Conservation (phyloP, 2,329 filamentous ascomycete genomes). For the Colletotrichum incanum region DNA sequence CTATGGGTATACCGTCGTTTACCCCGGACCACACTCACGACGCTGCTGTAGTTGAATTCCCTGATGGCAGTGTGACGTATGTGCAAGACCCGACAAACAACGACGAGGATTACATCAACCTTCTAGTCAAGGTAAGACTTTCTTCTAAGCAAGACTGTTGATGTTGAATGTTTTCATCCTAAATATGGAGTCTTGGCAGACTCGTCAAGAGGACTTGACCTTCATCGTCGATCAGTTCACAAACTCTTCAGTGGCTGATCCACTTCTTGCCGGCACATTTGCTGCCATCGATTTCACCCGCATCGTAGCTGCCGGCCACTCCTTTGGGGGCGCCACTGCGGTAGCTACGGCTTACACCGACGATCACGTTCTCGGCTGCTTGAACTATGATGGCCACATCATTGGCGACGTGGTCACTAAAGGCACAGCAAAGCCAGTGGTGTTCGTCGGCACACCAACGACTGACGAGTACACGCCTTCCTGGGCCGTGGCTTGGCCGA, state of each 20-base stretch:
- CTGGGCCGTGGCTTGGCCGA: not conserved
- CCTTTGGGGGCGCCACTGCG: constrained; percentile 56
- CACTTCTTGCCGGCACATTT: not conserved
- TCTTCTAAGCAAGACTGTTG: too few relatives aligned
- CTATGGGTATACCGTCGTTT: too few relatives aligned
- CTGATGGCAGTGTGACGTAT: too few relatives aligned
- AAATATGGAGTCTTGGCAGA: constrained; percentile 38
- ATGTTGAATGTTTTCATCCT: too few relatives aligned
- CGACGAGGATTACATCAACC: too few relatives aligned
- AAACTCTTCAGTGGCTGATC: not conserved
- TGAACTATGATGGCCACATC: not conserved
- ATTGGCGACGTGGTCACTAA: not conserved
- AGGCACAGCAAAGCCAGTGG: too few relatives aligned
- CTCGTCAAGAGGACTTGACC: constrained; percentile 53
- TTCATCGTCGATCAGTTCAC: constrained; percentile 56
- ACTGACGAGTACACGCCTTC: not conserved
- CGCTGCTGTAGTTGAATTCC: too few relatives aligned
- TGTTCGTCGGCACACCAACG: not conserved
- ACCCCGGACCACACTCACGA: too few relatives aligned
- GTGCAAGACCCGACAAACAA: too few relatives aligned
- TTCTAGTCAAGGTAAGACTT: too few relatives aligned
- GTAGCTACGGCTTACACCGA: constrained; percentile 52
- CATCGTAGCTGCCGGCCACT: constrained; percentile 57
- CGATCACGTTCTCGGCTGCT: constrained; percentile 23
- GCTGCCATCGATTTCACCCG: constrained; percentile 30